phyloP scores from a whole-genome alignment of 164 flowering plant species.

The Euptelea pleiosperma region DNA sequence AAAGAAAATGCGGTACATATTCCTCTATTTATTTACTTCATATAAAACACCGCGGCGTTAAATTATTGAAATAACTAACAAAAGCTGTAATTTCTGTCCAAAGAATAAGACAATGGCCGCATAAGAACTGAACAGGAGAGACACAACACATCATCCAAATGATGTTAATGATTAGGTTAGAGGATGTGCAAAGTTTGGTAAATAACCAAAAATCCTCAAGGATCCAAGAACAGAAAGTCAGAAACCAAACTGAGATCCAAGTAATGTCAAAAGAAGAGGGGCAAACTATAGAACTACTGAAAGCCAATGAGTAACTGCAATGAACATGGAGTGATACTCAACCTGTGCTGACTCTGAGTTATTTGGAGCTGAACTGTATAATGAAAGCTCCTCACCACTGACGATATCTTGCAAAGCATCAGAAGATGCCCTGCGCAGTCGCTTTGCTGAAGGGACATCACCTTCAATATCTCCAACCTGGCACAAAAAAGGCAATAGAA shows the following conservation, averaged over 20 bases:
- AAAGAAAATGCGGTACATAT: too few species aligned
- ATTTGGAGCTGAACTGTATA: constrained; percentile 73
- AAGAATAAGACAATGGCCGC: too few species aligned
- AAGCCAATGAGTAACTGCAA: neutral
- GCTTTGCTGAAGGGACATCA: constrained; percentile 65
- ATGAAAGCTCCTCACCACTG: constrained; percentile 79
- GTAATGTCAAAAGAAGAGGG: neutral
- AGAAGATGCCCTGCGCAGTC: constrained; percentile 71
- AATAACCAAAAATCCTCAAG: neutral
- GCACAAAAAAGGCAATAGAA: neutral
- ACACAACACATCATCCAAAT: neutral
- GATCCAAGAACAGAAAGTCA: neutral
- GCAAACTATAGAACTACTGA: neutral
- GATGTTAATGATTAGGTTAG: neutral
- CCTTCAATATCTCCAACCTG: constrained; percentile 92
- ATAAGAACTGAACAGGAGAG: too few species aligned
- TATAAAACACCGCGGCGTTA: too few species aligned
- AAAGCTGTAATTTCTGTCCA: too few species aligned
- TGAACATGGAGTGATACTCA: constrained; percentile 3
- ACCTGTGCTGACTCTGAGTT: constrained; percentile 85
- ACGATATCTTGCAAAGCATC: constrained; percentile 81
- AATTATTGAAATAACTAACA: too few species aligned
- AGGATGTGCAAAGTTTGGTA: neutral
- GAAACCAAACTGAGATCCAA: constrained; percentile 1
- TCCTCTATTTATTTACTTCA: too few species aligned